Conservation (phyloP, 768 basidiomycete species). For the Gelatoporia subvermispora region DNA sequence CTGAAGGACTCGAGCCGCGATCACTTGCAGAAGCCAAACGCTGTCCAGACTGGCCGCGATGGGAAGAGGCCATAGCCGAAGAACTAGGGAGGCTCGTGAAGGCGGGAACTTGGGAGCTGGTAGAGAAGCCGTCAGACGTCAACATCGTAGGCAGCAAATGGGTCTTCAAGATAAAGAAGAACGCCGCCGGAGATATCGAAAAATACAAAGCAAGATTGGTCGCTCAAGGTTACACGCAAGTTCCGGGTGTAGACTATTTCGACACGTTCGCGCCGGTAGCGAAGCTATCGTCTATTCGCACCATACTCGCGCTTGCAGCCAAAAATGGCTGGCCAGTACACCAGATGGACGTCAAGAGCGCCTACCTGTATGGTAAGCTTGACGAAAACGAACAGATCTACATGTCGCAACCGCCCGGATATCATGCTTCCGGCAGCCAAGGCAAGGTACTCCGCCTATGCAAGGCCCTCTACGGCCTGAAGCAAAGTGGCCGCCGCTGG, state of each 20-base stretch:
- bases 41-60: conserved; percentile 11
- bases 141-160: neutral
- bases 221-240: conserved; percentile 29
- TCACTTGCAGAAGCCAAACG: neutral
- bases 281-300: too few species aligned
- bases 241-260: conserved; percentile 20
- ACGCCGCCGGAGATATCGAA: too few species aligned
- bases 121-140: neutral
- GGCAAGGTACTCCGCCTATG: conserved; percentile 8
- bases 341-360: conserved; percentile 30
- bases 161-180: conserved; percentile 4
- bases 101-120: conserved; percentile 10
- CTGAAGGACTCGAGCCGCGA: neutral
- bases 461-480: conserved; percentile 16
- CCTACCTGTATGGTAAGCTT: conserved; percentile 22
- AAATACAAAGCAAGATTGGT: conserved; percentile 22
- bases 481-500: conserved; percentile 15
- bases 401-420: conserved; percentile 31
- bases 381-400: too few species aligned
- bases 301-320: conserved; percentile 23
- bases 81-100: conserved; percentile 8
- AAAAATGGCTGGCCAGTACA: conserved; percentile 21
- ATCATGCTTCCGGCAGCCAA: neutral
- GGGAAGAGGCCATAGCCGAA: conserved; percentile 9
- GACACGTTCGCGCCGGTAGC: too few species aligned